Evolutionary conservation across 768 basidiomycete species (phyloP).

Genomic region (Pleurotus sapidus): DNA sequence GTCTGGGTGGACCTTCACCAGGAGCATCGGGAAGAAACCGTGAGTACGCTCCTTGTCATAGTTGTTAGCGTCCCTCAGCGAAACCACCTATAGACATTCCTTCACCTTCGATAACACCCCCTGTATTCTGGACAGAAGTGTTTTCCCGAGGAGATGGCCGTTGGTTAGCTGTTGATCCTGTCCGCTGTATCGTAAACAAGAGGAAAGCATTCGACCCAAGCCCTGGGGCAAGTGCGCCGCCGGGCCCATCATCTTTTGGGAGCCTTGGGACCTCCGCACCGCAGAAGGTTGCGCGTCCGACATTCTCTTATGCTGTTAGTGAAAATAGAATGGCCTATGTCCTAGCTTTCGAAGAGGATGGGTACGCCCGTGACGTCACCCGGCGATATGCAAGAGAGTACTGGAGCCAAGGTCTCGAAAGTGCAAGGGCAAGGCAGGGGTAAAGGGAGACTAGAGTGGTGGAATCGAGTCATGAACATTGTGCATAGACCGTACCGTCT

Average conservation of each 20-base stretch:
- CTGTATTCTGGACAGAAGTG: constrained; percentile 96
- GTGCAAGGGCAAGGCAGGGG: constrained; percentile 58
- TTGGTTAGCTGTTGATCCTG: constrained; percentile 93
- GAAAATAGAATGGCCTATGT: constrained; percentile 94
- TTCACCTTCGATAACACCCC: constrained; percentile 47
- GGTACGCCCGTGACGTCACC: constrained; percentile 89
- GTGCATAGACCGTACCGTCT: constrained; percentile 79
- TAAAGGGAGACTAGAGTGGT: constrained; percentile 79
- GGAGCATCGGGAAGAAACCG: constrained; percentile 15
- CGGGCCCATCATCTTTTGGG: constrained; percentile 9
- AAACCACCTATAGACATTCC: background rate
- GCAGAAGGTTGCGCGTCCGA: constrained; percentile 11
- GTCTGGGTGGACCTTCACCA: constrained; percentile 27
- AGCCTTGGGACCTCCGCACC: constrained; percentile 1
- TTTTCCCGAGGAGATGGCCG: constrained; percentile 88
- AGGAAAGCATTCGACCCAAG: constrained; percentile 78
- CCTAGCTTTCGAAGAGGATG: constrained; percentile 92
- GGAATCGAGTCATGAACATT: constrained; percentile 63
- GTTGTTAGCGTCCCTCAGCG: background rate
- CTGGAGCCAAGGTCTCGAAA: constrained; percentile 76
- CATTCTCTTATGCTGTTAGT: constrained; percentile 18
- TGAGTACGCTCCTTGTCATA: constrained; percentile 13
- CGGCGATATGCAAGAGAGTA: constrained; percentile 83
- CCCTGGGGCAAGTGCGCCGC: constrained; percentile 17
- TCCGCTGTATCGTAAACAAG: constrained; percentile 77